A percentile compares a stretch with the other conserved stretches of the same genome.
Evolutionary conservation across 768 basidiomycete species (phyloP).

Genomic region (Neoboletus brunneissimus): DNA sequence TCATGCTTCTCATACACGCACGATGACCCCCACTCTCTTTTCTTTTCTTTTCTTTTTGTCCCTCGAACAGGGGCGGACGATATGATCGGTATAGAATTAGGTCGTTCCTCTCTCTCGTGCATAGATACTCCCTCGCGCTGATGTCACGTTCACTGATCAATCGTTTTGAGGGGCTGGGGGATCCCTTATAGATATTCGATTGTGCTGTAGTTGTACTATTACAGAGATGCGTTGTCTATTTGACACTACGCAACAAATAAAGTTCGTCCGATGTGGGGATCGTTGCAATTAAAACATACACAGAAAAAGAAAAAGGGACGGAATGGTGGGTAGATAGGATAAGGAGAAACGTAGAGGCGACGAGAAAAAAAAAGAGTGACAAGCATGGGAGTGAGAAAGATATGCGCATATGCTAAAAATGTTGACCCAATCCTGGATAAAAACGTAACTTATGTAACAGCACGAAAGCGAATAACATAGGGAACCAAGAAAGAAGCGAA

Average conservation of each 20-base stretch:
- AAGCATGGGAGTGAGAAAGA: not conserved
- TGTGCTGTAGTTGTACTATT: slow-evolving; percentile 19
- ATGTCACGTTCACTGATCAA: not conserved
- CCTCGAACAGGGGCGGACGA: slow-evolving; percentile 12
- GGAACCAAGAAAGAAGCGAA: not conserved
- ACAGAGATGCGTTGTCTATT: slow-evolving; percentile 7
- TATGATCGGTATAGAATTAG: slow-evolving; percentile 21
- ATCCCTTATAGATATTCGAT: slow-evolving; percentile 10
- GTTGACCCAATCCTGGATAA: slow-evolving; percentile 8
- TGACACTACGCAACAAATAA: not conserved
- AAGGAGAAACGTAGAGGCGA: not conserved
- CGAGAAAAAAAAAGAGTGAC: slow-evolving; percentile 9
- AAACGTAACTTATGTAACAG: slow-evolving; percentile 11
- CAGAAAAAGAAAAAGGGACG: not conserved
- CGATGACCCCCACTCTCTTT: not conserved
- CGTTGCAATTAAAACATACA: slow-evolving; percentile 7
- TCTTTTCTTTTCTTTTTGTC: not conserved
- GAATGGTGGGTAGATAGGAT: slow-evolving; percentile 1
- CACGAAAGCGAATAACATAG: slow-evolving; percentile 7
- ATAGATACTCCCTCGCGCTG: slow-evolving; percentile 6
- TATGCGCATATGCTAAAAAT: slow-evolving; percentile 3
- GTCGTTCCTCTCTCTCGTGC: not conserved
- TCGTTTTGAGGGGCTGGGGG: not conserved
- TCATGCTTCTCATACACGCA: slow-evolving; percentile 2
- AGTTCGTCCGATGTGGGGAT: not conserved